Conservation (phyloP, 192 early-diverging fungal species). For the Coemansia sp. region DNA sequence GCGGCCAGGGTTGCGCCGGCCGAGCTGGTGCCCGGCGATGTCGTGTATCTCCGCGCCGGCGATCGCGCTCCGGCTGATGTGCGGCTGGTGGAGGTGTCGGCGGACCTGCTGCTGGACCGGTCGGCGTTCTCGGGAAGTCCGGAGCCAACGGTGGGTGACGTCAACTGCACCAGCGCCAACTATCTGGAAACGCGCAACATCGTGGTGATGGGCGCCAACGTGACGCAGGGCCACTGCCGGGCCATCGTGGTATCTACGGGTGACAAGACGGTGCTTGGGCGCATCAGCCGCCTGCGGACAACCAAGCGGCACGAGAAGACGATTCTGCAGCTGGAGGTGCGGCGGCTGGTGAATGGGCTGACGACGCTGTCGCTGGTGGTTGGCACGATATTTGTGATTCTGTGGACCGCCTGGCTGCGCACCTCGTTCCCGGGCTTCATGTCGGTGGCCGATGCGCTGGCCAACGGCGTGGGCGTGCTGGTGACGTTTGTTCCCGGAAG, state of each 20-base stretch:
- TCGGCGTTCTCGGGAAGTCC: constrained; percentile 78
- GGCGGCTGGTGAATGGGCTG: constrained; percentile 78
- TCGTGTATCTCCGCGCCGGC: constrained; percentile 67
- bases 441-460: constrained; percentile 50
- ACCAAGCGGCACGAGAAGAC: constrained; percentile 45
- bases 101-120: constrained; percentile 77
- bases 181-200: constrained; percentile 82
- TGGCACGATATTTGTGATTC: constrained; percentile 52
- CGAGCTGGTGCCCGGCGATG: constrained; percentile 73
- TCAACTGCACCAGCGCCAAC: constrained; percentile 67
- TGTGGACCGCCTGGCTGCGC: constrained; percentile 63
- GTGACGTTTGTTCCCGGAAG: constrained; percentile 81
- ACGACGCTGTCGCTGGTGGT: constrained; percentile 57
- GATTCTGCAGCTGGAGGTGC: constrained; percentile 68
- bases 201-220: constrained; percentile 72
- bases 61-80: constrained; percentile 79
- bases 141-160: constrained; percentile 64
- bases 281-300: constrained; percentile 64
- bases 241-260: constrained; percentile 80
- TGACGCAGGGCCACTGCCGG: constrained; percentile 69
- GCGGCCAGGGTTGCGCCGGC: constrained; percentile 52
- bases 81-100: constrained; percentile 62
- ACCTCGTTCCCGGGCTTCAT: constrained; percentile 60
- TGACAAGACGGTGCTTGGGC: constrained; percentile 75
- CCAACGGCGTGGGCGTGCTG: constrained; percentile 64